Conservation (phyloP, 352 stramenopile species). For the Phytophthora citricola region DNA sequence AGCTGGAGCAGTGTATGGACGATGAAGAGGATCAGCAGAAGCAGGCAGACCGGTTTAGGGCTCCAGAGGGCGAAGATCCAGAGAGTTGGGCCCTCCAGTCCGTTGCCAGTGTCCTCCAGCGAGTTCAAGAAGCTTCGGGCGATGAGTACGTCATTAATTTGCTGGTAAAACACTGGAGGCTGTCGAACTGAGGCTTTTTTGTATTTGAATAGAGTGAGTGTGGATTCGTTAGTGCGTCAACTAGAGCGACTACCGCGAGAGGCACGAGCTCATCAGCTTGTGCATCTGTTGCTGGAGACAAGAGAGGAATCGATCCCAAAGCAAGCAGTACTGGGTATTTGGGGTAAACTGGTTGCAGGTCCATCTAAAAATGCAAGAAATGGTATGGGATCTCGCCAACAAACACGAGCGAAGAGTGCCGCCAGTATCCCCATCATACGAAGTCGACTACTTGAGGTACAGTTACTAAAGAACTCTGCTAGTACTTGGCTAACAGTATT, state of each 20-base stretch:
- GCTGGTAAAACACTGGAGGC: neutral
- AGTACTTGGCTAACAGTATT: too few species aligned
- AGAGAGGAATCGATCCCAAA: slow-evolving; percentile 60
- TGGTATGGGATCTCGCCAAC: neutral
- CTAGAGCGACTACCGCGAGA: slow-evolving; percentile 46
- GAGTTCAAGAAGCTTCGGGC: slow-evolving; percentile 40
- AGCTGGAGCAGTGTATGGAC: slow-evolving; percentile 52
- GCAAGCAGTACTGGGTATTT: slow-evolving; percentile 59
- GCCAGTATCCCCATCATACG: slow-evolving; percentile 56
- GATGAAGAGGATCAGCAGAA: slow-evolving; percentile 43
- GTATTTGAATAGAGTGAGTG: slow-evolving; percentile 35
- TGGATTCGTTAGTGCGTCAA: slow-evolving; percentile 41
- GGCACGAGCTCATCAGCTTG: slow-evolving; percentile 39
- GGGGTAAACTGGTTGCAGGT: slow-evolving; percentile 45
- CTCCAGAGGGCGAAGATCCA: slow-evolving; percentile 15
- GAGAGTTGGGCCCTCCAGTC: slow-evolving; percentile 34
- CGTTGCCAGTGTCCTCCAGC: slow-evolving; percentile 47
- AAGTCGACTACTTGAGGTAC: slow-evolving; percentile 58
- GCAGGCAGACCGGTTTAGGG: slow-evolving; percentile 8
- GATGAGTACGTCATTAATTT: slow-evolving; percentile 48
- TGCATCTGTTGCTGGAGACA: slow-evolving; percentile 57
- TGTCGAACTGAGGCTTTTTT: too few species aligned
- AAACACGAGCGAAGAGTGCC: slow-evolving; percentile 47
- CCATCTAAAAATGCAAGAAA: slow-evolving; percentile 3
- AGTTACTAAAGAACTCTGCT: neutral